Percentiles rank a stretch among this genome's conserved stretches.
Evolutionary conservation across 2,329 filamentous ascomycete genomes (phyloP).

Genomic region (Penicillium sp.): DNA sequence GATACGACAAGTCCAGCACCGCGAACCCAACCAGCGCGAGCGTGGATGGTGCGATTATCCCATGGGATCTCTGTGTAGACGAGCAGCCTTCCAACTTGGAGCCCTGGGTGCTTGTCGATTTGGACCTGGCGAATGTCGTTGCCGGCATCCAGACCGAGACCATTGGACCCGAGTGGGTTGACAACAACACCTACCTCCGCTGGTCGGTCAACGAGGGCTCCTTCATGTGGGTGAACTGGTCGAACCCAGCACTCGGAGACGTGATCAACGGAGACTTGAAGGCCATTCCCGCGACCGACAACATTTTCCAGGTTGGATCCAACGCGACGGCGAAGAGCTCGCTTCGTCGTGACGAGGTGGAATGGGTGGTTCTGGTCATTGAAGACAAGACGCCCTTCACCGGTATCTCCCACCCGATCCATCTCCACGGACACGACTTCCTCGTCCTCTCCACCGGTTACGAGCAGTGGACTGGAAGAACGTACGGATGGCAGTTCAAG

Average conservation of each 20-base stretch:
- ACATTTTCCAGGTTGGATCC: conserved; percentile 29
- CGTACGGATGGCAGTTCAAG: conserved; percentile 11
- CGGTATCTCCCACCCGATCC: conserved; percentile 15
- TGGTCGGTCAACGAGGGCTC: conserved; percentile 24
- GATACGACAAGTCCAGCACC: conserved; percentile 23
- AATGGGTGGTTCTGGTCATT: conserved; percentile 45
- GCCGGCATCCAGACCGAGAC: conserved; percentile 12
- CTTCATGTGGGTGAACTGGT: conserved; percentile 48
- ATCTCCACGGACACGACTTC: conserved; percentile 16
- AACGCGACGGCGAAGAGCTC: too few species aligned
- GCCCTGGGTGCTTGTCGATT: conserved; percentile 27
- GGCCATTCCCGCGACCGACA: conserved; percentile 38
- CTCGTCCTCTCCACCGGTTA: conserved; percentile 15
- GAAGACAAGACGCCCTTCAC: conserved; percentile 26
- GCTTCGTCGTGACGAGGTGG: conserved; percentile 26
- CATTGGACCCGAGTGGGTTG: conserved; percentile 13
- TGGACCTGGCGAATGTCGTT: conserved; percentile 24
- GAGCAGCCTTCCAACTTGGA: conserved; percentile 34
- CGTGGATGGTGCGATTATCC: conserved; percentile 21
- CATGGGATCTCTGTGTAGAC: conserved; percentile 30
- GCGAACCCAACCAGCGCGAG: conserved; percentile 32
- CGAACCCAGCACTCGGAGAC: conserved; percentile 49
- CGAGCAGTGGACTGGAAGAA: conserved; percentile 13
- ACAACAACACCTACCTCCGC: conserved; percentile 14
- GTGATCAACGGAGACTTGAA: conserved; percentile 37